A percentile compares a stretch with the other conserved stretches of the same genome.
These are phyloP conservation scores for Aspergillus sp. DNA, from an alignment of 2,329 filamentous ascomycete species.

Conservation along the genomic window DNA sequence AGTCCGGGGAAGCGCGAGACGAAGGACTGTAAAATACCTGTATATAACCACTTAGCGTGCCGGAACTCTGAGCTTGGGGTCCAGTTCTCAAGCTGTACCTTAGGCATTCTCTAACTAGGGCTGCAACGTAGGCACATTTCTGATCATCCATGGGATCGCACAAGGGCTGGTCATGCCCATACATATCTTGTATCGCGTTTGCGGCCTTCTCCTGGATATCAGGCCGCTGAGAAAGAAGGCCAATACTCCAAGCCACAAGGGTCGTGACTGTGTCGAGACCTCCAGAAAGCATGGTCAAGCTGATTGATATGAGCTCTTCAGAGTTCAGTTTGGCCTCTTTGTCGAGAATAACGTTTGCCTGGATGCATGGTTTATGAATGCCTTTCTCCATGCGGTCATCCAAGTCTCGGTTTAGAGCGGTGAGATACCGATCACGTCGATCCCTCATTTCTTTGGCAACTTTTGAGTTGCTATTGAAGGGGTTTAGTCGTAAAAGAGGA, in stretches of 20 bases:
- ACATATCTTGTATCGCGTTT: slow-evolving; percentile 58
- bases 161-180: slow-evolving; percentile 55
- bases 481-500: slow-evolving; percentile 68
- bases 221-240: slow-evolving; percentile 58
- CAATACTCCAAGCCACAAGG: slow-evolving; percentile 65
- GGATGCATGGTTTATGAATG: slow-evolving; percentile 64
- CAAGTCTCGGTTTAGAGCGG: slow-evolving; percentile 58
- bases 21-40: slow-evolving; percentile 63
- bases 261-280: slow-evolving; percentile 69
- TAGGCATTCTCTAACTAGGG: slow-evolving; percentile 63
- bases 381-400: slow-evolving; percentile 63
- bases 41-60: not conserved
- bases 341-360: slow-evolving; percentile 66
- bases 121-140: slow-evolving; percentile 64
- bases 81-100: slow-evolving; percentile 37
- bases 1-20: slow-evolving; percentile 62
- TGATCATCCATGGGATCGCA: slow-evolving; percentile 65
- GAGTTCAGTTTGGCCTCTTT: slow-evolving; percentile 63
- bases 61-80: too few species aligned
- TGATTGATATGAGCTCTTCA: slow-evolving; percentile 66
- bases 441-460: slow-evolving; percentile 62
- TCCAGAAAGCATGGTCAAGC: slow-evolving; percentile 68
- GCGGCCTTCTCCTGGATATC: slow-evolving; percentile 65
- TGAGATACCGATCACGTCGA: slow-evolving; percentile 63
- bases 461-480: slow-evolving; percentile 60